Base-by-base conservation (phyloP, 805 yeast species). In the Pachysolen tannophilus region DNA sequence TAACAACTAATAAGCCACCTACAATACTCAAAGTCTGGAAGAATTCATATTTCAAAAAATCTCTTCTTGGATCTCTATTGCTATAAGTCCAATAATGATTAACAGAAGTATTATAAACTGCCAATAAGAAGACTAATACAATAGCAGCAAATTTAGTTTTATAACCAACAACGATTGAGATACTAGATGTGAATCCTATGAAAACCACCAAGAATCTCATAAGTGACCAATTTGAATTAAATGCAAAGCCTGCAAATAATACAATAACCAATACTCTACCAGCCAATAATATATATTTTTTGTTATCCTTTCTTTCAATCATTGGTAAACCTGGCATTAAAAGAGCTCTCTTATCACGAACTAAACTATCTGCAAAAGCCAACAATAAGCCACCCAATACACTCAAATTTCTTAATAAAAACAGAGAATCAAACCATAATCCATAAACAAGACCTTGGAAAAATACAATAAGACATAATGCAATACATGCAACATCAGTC, bases 1-100 rank as follows among this genome's bases (percentile, higher is more conserved):
- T 95, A 42, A 92, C 84, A 46, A 92, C 65, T 42, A 90, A 63
- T 43, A 90, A 72, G 2, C 97, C 98, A 39, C 98, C 98, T 33
- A 90, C 88, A 55, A 90, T 90, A 39, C 94, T 82, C 54, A 90
- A 68, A 26, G 95, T 86, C 65, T 92, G 98, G 72, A 82, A 90
- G 58, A 83, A 84, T 60, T 88, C 97, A 58, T 88, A 92, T 59
- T 83, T 83, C 56, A 86, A 63, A 59, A 77, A 83, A 61, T 90
- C 98, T 52, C 96, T 78, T 59, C 78, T 75, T 23, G 90, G 75
- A 49, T 82, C 85, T 42, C 69, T 72, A 33, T 72, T 54, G 34
- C 75, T 72, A 65, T 78, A 72, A 36, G 75, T 65, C 98, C 98
- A 90, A 68, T 86, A 90, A 50, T 85, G 85, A 65, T 92, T 90